These are phyloP conservation scores for Gynochthodes officinalis DNA, from an alignment of 257 asterid genomes.

Conservation along the genomic window DNA sequence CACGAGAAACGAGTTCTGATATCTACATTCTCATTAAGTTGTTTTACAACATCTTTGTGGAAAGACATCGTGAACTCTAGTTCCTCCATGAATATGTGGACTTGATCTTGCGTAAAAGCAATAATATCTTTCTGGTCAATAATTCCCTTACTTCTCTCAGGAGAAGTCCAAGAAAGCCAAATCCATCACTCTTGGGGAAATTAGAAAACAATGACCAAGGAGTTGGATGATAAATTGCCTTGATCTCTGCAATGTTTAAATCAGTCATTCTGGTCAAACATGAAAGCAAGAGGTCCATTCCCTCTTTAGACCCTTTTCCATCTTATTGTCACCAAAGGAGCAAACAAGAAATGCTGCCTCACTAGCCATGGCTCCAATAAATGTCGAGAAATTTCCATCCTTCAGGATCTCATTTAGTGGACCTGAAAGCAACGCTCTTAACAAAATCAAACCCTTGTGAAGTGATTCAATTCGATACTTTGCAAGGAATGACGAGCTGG, in stretches of 20 bases:
- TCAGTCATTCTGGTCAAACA: background rate
- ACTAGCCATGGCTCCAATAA: background rate
- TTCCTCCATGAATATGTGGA: background rate
- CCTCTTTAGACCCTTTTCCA: background rate
- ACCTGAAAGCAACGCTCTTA: background rate
- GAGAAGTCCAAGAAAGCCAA: conserved; percentile 7
- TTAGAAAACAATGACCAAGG: background rate
- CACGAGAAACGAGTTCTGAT: background rate
- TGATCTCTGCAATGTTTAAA: background rate
- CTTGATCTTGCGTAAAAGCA: background rate
- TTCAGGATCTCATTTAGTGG: background rate
- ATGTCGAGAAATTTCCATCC: background rate
- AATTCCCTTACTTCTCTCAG: conserved; percentile 9
- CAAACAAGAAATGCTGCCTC: background rate
- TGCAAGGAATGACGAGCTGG: background rate
- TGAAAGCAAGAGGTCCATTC: background rate
- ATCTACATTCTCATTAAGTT: background rate
- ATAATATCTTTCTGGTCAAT: background rate
- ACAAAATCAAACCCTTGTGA: background rate
- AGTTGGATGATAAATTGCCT: background rate
- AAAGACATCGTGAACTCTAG: background rate
- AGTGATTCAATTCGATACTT: background rate
- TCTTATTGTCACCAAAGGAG: background rate
- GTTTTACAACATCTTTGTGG: background rate
- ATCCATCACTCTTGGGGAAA: conserved; percentile 17